Evolutionary conservation across 139 green algal species (phyloP).

Genomic region (Mesostigma viride): DNA sequence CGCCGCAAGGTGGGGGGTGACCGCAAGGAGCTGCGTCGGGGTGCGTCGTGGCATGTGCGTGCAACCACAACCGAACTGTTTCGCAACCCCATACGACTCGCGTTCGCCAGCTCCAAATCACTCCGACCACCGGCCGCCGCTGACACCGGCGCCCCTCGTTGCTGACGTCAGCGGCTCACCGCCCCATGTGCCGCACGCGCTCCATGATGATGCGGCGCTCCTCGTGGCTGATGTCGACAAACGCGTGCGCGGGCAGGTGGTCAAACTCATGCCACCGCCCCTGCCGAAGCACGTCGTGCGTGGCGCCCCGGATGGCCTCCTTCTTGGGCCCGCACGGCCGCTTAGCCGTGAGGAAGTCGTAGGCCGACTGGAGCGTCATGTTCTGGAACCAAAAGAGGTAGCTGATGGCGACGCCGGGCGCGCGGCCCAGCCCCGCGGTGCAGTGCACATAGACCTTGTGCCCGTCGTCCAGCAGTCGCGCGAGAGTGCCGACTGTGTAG

Average conservation of each 20-base stretch:
- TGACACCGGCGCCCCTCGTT: no score
- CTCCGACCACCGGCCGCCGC: no score
- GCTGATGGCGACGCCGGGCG: constrained; percentile 29
- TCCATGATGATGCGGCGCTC: constrained; percentile 18
- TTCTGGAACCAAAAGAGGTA: constrained; percentile 39
- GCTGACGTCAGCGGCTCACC: not conserved
- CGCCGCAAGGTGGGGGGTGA: no score
- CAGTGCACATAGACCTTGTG: constrained; percentile 34
- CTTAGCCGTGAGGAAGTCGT: constrained; percentile 34
- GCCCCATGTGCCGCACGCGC: constrained; percentile 2
- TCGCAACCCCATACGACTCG: no score
- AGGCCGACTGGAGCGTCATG: constrained; percentile 22
- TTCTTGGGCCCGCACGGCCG: constrained; percentile 38
- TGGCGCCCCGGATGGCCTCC: constrained; percentile 36
- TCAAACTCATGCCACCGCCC: constrained; percentile 1
- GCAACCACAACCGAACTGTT: no score
- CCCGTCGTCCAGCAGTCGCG: constrained; percentile 6
- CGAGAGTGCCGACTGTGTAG: constrained; percentile 22
- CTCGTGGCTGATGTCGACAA: constrained; percentile 11
- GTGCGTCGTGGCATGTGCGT: no score
- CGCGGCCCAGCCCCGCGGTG: constrained; percentile 36
- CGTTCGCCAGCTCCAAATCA: no score
- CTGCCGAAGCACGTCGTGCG: constrained; percentile 27
- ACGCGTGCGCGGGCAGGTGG: constrained; percentile 17
- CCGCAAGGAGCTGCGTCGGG: no score